Evolutionary conservation across 169 alveolate genomes (phyloP).

Genomic region (Eimeria tenella): DNA sequence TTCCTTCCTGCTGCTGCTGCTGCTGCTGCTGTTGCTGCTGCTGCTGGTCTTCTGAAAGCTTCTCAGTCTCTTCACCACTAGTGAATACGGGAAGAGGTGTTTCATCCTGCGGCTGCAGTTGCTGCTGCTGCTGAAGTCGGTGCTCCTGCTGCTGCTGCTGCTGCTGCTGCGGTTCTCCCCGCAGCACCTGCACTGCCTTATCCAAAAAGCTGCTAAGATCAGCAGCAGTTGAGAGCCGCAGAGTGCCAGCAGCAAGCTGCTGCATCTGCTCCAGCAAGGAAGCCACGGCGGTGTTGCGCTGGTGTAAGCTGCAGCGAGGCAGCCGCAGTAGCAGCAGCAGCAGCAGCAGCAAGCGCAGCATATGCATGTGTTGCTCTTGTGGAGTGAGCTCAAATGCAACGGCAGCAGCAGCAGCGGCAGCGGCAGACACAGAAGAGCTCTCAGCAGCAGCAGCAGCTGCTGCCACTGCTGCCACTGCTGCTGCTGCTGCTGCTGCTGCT

Average conservation of each 20-base stretch:
- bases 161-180: slow-evolving; percentile 68
- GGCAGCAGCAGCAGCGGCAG: slow-evolving; percentile 39
- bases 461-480: not conserved
- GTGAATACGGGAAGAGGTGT: not conserved
- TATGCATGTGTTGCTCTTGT: not conserved
- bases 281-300: slow-evolving; percentile 83
- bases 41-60: not conserved
- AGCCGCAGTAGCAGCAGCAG: slow-evolving; percentile 37
- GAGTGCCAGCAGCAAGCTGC: slow-evolving; percentile 64
- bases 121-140: slow-evolving; percentile 39
- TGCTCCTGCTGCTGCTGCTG: slow-evolving; percentile 33
- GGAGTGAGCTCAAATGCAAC: not conserved
- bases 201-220: slow-evolving; percentile 35
- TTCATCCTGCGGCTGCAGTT: slow-evolving; percentile 10
- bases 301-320: slow-evolving; percentile 77
- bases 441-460: slow-evolving; percentile 24
- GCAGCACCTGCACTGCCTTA: slow-evolving; percentile 38
- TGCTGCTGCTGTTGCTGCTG: slow-evolving; percentile 45
- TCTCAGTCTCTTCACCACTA: not conserved
- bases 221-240: slow-evolving; percentile 17
- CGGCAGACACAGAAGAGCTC: not conserved
- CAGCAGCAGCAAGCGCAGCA: not conserved
- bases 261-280: slow-evolving; percentile 82
- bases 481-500: slow-evolving; percentile 45
- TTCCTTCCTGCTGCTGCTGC: slow-evolving; percentile 60